phyloP scores from a whole-genome alignment of 192 early-diverging fungal genomes.

The Podila horticola region DNA sequence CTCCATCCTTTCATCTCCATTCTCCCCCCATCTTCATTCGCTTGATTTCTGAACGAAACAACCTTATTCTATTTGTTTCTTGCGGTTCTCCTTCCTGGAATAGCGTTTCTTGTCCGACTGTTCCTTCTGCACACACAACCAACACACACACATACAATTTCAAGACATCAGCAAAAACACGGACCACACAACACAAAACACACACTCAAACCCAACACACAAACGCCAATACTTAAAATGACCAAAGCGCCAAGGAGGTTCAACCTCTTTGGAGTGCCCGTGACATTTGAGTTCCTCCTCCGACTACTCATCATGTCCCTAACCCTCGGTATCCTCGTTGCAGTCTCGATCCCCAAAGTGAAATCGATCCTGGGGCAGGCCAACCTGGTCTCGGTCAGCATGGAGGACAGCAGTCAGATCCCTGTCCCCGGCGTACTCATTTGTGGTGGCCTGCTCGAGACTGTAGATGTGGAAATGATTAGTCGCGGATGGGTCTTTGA shows the following conservation, averaged over 20 bases:
- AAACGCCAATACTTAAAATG: background rate
- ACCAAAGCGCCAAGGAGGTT: constrained; percentile 4
- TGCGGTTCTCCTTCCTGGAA: too few species aligned
- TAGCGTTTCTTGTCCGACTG: too few species aligned
- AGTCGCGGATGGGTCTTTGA: background rate
- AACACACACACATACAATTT: too few species aligned
- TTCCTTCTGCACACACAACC: too few species aligned
- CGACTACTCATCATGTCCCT: constrained; percentile 7
- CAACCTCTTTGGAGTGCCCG: constrained; percentile 23
- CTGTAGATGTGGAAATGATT: constrained; percentile 16
- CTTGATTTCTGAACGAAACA: background rate
- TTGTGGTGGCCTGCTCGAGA: constrained; percentile 12
- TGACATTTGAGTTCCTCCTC: constrained; percentile 29
- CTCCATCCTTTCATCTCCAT: background rate
- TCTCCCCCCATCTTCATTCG: background rate
- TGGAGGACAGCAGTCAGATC: constrained; percentile 10
- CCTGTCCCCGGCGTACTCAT: constrained; percentile 14
- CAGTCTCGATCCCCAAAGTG: constrained; percentile 21
- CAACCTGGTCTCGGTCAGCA: constrained; percentile 32
- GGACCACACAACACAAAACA: background rate
- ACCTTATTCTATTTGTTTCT: background rate
- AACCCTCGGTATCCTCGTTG: constrained; percentile 15
- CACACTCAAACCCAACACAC: background rate
- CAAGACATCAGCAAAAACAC: too few species aligned
- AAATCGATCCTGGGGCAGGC: constrained; percentile 21